These are phyloP conservation scores for Gossypium longicalyx DNA, from an alignment of 345 rosid genomes.

Conservation along the genomic window DNA sequence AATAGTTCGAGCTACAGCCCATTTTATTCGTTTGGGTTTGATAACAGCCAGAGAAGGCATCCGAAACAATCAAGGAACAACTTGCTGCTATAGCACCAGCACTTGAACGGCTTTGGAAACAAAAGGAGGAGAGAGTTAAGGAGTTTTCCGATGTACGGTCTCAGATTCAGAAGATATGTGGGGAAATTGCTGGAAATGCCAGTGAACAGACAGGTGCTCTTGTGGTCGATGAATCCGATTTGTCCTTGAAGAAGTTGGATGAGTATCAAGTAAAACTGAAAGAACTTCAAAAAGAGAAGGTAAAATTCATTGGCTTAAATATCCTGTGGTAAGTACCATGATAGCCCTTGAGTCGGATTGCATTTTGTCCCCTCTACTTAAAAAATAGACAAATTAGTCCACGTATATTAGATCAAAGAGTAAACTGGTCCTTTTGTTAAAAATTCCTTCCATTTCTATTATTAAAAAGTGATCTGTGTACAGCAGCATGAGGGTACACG, in stretches of 20 bases:
- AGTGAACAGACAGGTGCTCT: slow-evolving; percentile 34
- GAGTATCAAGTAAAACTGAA: slow-evolving; percentile 75
- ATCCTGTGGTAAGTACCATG: background rate
- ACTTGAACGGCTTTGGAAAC: slow-evolving; percentile 85
- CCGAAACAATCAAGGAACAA: slow-evolving; percentile 93
- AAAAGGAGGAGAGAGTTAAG: slow-evolving; percentile 78
- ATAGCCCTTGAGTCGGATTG: too few relatives aligned
- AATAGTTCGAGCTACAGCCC: background rate
- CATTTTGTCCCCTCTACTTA: too few relatives aligned
- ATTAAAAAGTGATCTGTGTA: too few relatives aligned
- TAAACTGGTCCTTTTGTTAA: too few relatives aligned
- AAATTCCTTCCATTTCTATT: too few relatives aligned
- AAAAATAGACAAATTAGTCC: too few relatives aligned
- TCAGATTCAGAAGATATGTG: slow-evolving; percentile 84
- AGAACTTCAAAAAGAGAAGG: slow-evolving; percentile 95
- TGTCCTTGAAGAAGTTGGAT: slow-evolving; percentile 74
- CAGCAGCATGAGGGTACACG: too few relatives aligned
- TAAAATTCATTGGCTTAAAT: slow-evolving; percentile 16
- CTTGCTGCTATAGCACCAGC: slow-evolving; percentile 88
- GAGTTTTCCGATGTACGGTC: slow-evolving; percentile 74
- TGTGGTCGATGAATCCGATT: slow-evolving; percentile 75
- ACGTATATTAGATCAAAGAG: too few relatives aligned
- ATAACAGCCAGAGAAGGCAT: slow-evolving; percentile 66
- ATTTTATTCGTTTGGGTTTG: slow-evolving; percentile 18
- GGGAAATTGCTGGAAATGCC: slow-evolving; percentile 66